These are phyloP conservation scores for Pelargonium myrrhifolium DNA, from an alignment of 441 rosid species.

Conservation along the genomic window DNA sequence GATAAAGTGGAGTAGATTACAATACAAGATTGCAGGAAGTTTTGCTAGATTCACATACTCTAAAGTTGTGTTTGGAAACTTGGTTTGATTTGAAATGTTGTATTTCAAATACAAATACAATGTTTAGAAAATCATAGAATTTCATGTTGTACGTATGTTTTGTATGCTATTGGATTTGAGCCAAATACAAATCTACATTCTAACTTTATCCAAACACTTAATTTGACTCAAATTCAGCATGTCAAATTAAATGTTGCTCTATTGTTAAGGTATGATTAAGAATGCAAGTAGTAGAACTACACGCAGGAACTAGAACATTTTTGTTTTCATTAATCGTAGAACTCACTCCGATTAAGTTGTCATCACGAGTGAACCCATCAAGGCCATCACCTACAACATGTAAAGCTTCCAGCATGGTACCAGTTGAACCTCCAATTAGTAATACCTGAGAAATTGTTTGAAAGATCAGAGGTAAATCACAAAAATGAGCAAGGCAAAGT, in stretches of 20 bases:
- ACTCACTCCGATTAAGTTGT: conserved; percentile 16
- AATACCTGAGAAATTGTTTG: conserved; percentile 50
- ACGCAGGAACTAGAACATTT: not conserved
- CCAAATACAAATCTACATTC: no score
- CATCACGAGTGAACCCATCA: conserved; percentile 24
- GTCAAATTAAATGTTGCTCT: no score
- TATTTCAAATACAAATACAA: no score
- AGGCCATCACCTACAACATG: conserved; percentile 80
- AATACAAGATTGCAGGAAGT: not conserved
- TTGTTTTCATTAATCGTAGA: not conserved
- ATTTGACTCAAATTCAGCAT: no score
- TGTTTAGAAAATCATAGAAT: no score
- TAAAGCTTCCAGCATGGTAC: conserved; percentile 94
- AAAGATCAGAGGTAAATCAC: conserved; percentile 5
- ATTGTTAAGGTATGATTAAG: not conserved
- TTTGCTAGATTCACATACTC: not conserved
- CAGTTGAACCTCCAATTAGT: conserved; percentile 94
- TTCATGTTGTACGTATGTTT: no score
- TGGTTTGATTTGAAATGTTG: no score
- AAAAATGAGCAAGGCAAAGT: not conserved
- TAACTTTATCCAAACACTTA: no score
- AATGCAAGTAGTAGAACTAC: not conserved
- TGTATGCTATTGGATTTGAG: no score
- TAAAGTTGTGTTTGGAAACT: not conserved
- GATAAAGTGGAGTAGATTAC: not conserved